Percentiles rank a stretch among this genome's conserved stretches.
Conservation (phyloP, 2,329 filamentous ascomycete species). For the Fusarium subtropicale region DNA sequence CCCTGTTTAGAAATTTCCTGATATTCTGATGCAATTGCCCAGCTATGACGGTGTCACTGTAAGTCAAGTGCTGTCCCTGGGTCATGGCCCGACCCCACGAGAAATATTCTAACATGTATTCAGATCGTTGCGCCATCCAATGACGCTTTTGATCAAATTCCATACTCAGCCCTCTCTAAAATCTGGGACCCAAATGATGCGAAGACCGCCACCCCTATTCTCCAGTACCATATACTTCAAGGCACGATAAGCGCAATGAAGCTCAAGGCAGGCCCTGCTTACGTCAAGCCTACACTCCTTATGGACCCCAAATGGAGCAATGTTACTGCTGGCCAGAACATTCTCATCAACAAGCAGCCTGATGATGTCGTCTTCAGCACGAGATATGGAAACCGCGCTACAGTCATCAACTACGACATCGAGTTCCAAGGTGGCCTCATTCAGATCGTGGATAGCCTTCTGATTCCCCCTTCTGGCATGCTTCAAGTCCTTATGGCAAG, state of each 20-base stretch:
- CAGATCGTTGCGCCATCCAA: constrained; percentile 69
- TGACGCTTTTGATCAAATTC: constrained; percentile 66
- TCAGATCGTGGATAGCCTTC: constrained; percentile 64
- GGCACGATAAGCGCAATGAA: constrained; percentile 58
- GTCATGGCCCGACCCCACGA: neutral
- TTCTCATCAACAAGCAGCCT: constrained; percentile 59
- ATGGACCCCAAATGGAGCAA: constrained; percentile 57
- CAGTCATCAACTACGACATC: constrained; percentile 58
- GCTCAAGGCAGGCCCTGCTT: constrained; percentile 53
- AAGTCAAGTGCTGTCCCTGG: constrained; percentile 34
- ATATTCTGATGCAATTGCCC: constrained; percentile 58
- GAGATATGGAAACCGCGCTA: constrained; percentile 60
- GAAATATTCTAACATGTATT: neutral
- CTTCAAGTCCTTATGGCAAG: constrained; percentile 65
- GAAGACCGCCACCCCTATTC: constrained; percentile 60
- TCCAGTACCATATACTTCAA: constrained; percentile 72
- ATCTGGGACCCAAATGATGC: constrained; percentile 59
- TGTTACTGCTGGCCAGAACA: constrained; percentile 62
- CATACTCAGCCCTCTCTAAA: constrained; percentile 61
- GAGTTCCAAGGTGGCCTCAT: constrained; percentile 62
- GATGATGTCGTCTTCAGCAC: constrained; percentile 61
- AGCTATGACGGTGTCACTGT: constrained; percentile 59
- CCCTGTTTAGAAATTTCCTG: constrained; percentile 57
- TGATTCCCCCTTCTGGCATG: constrained; percentile 60
- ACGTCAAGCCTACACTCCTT: constrained; percentile 59